phyloP scores from a whole-genome alignment of 306 rosid genomes.

The Lathyrus tuberosus region DNA sequence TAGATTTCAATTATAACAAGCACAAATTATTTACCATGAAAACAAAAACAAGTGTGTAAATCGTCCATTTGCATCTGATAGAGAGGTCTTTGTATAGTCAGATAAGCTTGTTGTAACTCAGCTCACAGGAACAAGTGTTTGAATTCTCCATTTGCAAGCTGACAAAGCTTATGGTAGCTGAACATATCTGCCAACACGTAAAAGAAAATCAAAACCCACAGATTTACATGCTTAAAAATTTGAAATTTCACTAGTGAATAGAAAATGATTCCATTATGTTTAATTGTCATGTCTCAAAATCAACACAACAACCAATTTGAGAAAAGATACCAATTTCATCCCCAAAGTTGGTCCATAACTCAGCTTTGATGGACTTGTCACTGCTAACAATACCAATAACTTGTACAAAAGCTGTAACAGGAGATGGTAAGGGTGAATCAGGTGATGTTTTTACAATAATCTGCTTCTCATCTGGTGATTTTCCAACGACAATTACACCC shows the following conservation, averaged over 20 bases:
- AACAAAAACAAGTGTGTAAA: slow-evolving; percentile 14
- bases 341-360: slow-evolving; percentile 85
- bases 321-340: slow-evolving; percentile 77
- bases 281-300: no score
- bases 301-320: no score
- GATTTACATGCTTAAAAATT: slow-evolving; percentile 17
- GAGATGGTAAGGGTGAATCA: slow-evolving; percentile 41
- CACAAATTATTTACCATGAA: slow-evolving; percentile 30
- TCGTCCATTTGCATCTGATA: slow-evolving; percentile 22
- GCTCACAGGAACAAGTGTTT: slow-evolving; percentile 73
- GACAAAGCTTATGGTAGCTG: slow-evolving; percentile 80
- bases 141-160: slow-evolving; percentile 84
- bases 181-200: slow-evolving; percentile 56
- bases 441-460: slow-evolving; percentile 60
- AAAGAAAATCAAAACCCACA: slow-evolving; percentile 28
- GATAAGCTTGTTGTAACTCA: slow-evolving; percentile 18
- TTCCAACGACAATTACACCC: slow-evolving; percentile 61
- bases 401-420: slow-evolving; percentile 73
- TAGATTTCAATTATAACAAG: slow-evolving; percentile 21
- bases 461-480: slow-evolving; percentile 76
- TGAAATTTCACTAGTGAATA: background rate
- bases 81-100: no score
- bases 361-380: slow-evolving; percentile 74
- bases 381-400: slow-evolving; percentile 81
- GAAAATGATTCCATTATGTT: no score